Evolutionary conservation across 371 early-diverging fungal species (phyloP).

Genomic region (Rhizopus delemar): DNA sequence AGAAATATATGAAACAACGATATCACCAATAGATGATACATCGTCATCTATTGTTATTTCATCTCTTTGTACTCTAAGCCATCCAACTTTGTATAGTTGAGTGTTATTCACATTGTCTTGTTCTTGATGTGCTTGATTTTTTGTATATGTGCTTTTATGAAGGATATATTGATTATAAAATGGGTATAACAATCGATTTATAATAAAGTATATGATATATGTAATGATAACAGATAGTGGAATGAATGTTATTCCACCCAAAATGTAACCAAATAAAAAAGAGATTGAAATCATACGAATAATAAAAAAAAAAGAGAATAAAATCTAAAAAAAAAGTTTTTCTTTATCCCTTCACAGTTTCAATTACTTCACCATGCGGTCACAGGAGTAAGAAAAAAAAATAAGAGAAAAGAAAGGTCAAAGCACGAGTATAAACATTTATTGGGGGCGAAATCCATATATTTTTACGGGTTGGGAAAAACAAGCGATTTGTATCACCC

Average conservation of each 20-base stretch:
- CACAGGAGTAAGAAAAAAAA: neutral
- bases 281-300: constrained; percentile 8
- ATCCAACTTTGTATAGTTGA: constrained; percentile 51
- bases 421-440: neutral
- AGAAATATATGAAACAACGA: constrained; percentile 42
- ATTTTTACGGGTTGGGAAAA: too few relatives aligned
- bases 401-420: neutral
- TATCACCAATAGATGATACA: constrained; percentile 37
- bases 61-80: constrained; percentile 48
- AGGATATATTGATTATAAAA: neutral
- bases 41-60: constrained; percentile 18
- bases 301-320: constrained; percentile 1
- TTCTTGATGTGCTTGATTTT: constrained; percentile 2
- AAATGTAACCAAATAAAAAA: constrained; percentile 21
- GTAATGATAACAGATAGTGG: constrained; percentile 20
- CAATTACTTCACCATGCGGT: constrained; percentile 3
- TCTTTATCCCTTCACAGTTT: neutral
- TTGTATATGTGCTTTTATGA: neutral
- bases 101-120: constrained; percentile 2
- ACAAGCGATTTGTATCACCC: too few relatives aligned
- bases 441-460: too few relatives aligned
- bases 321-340: neutral
- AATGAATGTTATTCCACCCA: constrained; percentile 50
- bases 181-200: neutral
- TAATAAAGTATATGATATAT: constrained; percentile 1